Evolutionary conservation across 139 green algal species (phyloP).

Genomic region (Gonium pectorale): DNA sequence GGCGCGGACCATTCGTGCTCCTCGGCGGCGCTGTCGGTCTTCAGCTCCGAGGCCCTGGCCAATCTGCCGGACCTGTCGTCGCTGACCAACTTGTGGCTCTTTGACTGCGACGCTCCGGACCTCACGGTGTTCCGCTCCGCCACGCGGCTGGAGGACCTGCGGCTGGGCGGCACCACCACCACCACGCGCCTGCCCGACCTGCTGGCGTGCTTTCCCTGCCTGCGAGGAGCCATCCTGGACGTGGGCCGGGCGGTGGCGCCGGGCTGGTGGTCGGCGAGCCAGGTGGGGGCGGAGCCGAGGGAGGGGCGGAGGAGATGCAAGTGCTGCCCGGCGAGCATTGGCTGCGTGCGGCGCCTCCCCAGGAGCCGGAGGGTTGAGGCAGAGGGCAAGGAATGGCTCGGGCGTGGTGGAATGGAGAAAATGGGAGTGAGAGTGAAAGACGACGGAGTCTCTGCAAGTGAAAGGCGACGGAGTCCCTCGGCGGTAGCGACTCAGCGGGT

Average conservation of each 20-base stretch:
- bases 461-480: too few relatives aligned
- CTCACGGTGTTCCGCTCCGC: slow-evolving; percentile 25
- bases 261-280: slow-evolving; percentile 12
- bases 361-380: too few relatives aligned
- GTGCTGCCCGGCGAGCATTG: too few relatives aligned
- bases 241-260: neutral
- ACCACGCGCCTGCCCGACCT: slow-evolving; percentile 23
- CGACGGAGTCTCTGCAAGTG: too few relatives aligned
- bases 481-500: too few relatives aligned
- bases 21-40: too few relatives aligned
- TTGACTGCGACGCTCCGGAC: slow-evolving; percentile 31
- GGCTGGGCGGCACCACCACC: slow-evolving; percentile 38
- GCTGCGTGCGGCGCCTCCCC: too few relatives aligned
- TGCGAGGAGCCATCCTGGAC: slow-evolving; percentile 18
- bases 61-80: slow-evolving; percentile 10
- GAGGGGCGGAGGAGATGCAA: neutral
- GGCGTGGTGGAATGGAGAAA: too few relatives aligned
- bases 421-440: too few relatives aligned
- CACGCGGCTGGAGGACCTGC: slow-evolving; percentile 27
- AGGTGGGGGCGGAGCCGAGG: neutral
- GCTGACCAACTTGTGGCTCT: slow-evolving; percentile 28
- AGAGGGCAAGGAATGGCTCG: too few relatives aligned
- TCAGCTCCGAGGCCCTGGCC: neutral
- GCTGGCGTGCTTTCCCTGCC: slow-evolving; percentile 8
- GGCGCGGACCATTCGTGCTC: too few relatives aligned